Base-by-base conservation (phyloP, 2,329 filamentous ascomycete genomes). In the Zasmidium citrigriseum region DNA sequence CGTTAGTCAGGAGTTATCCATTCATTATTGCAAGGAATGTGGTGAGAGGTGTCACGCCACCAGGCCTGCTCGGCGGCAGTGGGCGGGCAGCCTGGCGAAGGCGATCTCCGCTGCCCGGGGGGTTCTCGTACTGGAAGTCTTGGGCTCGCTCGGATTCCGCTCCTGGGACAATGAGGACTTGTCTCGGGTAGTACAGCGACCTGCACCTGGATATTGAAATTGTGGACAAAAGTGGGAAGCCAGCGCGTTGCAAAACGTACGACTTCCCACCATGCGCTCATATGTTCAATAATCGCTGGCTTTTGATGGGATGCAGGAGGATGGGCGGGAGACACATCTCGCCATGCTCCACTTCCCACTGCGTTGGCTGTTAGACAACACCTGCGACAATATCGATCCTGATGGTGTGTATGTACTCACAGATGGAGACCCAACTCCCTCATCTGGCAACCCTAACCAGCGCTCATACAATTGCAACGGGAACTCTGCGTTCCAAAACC, bases 1-100 rank as follows among this genome's bases (percentile, higher is more conserved):
- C 29, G 27, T 49, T 38, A 53, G 38, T 58, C 49, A 52, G 24
- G 12, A 10, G 2, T 41, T 41, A 41, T 10, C 34, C 5, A 41
- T 41, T 41, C 12, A 41, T 41, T 41, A 41, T 38, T 10, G 38
- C 56, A 46, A 54, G 56, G 56, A 46, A 54, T 58, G 51, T 58
- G 51, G 56, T 52, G 57, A 54, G 52, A 59, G 24, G n/a, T 44
- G 29, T 58, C 55, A 58, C 55, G 38, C 57, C 52, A 55, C 56
- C 55, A 50, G 18, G 44, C 25, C 11, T 27, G n/a, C 21, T 49
- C 45, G 45, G 21, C 46, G 22, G 10, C 52, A 54, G 46, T 44
- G 29, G 34, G 18, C 34, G 4, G 34, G 18, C 14, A 4, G 9
- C 14, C 34, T 2, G 7, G 27, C n/a, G 12, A 21, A 20, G 49